Base-by-base conservation (phyloP, 208 protist genomes). In the Acanthamoeba sp. region DNA sequence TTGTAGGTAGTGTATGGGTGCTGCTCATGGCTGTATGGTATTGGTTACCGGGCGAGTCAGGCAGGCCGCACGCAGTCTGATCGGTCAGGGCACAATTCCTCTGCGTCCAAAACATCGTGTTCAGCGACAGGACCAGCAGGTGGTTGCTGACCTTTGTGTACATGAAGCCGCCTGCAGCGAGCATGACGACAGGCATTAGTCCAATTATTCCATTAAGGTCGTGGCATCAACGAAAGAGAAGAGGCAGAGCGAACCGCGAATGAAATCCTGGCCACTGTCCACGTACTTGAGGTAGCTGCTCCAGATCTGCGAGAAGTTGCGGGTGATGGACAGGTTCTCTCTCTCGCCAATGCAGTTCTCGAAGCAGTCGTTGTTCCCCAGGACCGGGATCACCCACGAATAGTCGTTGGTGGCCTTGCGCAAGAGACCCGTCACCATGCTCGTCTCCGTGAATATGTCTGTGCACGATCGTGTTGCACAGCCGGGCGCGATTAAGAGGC, bases 351-450 rank as follows among this genome's bases (percentile, higher is more conserved):
- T n/a, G 69, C 69, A 80, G 20, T 42, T 80, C 27, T 36, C 69
- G 40, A 80, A 80, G 69, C 69, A 80, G 1, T 80, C 69, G n/a
- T 80, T 80, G 69, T 80, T 80, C 36, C 69, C 69, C 34, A 80
- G 34, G 2, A 45, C 40, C 20, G 69, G 69, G 40, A 80, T 18
- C 36, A 80, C 24, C 29, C 34, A 45, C 36, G 36, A 22, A n/a
- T 80, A 80, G 40, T 80, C 34, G 36, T 80, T 36, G 24, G 40
- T 36, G 34, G 2, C 24, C n/a, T 80, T 18, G 36, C 40, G 69
- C 69, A 80, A n/a, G 18, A 80, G 69, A 20, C 40, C 20, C 22
- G 69, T 80, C 14, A 80, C 69, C 34, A 80, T 45, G 34, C 20
- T 80, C 36, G 34, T 80, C 69, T 80, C 69, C 69, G 36, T 22